phyloP scores from a whole-genome alignment of 2,329 filamentous ascomycete genomes.

The Onygenales sp. region DNA sequence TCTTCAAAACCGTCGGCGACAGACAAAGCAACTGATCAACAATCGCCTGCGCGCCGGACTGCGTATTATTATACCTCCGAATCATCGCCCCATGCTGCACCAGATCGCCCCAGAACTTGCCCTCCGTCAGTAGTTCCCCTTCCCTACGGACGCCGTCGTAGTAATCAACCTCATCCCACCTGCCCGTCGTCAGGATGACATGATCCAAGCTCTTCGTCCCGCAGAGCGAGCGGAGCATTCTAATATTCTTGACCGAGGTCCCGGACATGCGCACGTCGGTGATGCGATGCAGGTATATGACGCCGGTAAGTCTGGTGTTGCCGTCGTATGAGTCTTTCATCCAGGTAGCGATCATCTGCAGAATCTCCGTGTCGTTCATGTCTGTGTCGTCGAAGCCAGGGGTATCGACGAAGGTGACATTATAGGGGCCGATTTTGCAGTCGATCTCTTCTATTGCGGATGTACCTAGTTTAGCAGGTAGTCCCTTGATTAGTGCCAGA shows the following conservation, averaged over 20 bases:
- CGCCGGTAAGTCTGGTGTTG: constrained; percentile 18
- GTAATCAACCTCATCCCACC: constrained; percentile 18
- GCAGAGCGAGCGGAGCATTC: constrained; percentile 31
- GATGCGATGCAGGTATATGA: constrained; percentile 34
- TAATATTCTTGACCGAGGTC: constrained; percentile 22
- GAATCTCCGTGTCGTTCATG: neutral
- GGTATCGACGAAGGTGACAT: neutral
- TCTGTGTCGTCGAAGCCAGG: neutral
- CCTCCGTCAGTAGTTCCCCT: neutral
- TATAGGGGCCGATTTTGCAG: neutral
- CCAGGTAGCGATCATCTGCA: neutral
- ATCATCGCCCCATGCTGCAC: neutral
- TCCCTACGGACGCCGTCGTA: neutral
- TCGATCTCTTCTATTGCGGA: neutral
- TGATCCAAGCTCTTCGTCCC: constrained; percentile 23
- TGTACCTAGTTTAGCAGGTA: neutral
- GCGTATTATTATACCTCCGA: neutral
- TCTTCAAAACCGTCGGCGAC: neutral
- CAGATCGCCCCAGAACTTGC: neutral
- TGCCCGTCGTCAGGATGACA: constrained; percentile 30
- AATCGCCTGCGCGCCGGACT: neutral
- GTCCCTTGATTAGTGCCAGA: neutral
- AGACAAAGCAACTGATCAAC: neutral
- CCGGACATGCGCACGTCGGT: constrained; percentile 24
- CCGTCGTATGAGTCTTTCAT: constrained; percentile 5